phyloP scores from a whole-genome alignment of 352 stramenopile species.

The Globisporangium rhizosaccharum region DNA sequence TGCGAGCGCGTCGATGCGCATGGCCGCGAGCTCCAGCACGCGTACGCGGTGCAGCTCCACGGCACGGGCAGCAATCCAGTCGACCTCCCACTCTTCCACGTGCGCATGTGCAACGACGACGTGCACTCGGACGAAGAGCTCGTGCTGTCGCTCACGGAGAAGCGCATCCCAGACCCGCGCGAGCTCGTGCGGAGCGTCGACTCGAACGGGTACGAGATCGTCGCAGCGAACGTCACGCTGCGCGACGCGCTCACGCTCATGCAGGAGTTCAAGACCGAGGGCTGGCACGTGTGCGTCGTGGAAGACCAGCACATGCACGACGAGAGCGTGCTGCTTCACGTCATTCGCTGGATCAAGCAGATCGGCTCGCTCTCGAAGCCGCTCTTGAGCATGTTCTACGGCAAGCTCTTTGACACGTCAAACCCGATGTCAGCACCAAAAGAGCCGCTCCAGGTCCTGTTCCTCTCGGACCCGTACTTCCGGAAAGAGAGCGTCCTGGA shows the following conservation, averaged over 20 bases:
- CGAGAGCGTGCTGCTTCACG: constrained; percentile 53
- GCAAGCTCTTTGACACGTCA: constrained; percentile 49
- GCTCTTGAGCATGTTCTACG: constrained; percentile 61
- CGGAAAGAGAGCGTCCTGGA: constrained; percentile 89
- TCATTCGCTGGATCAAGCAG: constrained; percentile 74
- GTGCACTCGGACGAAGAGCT: constrained; percentile 98
- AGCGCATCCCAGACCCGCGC: constrained; percentile 52
- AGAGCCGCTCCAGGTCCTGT: constrained; percentile 84
- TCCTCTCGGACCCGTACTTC: constrained; percentile 93
- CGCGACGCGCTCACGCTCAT: constrained; percentile 64
- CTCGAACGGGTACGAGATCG: constrained; percentile 65
- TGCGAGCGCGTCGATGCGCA: constrained; percentile 44
- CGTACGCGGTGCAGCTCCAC: constrained; percentile 7
- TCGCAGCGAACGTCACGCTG: constrained; percentile 45
- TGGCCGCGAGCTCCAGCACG: constrained; percentile 26
- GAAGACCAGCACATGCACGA: constrained; percentile 65
- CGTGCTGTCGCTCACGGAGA: constrained; percentile 85
- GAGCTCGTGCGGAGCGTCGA: constrained; percentile 71
- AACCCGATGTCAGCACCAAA: constrained; percentile 33
- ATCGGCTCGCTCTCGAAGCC: constrained; percentile 55
- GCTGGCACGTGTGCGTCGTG: constrained; percentile 81
- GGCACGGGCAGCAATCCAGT: constrained; percentile 10
- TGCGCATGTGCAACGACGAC: constrained; percentile 97
- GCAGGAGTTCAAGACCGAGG: constrained; percentile 72
- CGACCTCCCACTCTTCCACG: constrained; percentile 61